These are phyloP conservation scores for Tilletia setariae DNA, from an alignment of 1,284 basidiomycete species.

Conservation along the genomic window DNA sequence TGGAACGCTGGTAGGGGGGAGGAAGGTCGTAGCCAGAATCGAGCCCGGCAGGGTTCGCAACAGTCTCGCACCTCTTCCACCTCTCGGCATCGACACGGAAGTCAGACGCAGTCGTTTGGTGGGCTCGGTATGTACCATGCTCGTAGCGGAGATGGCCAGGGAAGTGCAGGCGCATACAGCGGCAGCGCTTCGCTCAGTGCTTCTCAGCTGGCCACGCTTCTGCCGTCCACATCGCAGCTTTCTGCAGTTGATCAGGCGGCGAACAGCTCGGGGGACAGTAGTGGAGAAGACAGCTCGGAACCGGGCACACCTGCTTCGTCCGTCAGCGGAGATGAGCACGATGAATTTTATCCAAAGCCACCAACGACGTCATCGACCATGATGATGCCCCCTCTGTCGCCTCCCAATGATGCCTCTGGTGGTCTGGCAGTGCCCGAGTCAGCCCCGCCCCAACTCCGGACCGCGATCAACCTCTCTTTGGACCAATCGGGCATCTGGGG, in stretches of 20 bases:
- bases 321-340: not conserved
- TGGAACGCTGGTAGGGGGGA: no score
- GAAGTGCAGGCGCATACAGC: constrained; percentile 10
- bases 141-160: not conserved
- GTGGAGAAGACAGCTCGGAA: constrained; percentile 35
- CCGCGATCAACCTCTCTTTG: constrained; percentile 22
- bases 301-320: constrained; percentile 42
- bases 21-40: no score
- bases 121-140: not conserved
- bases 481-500: constrained; percentile 24
- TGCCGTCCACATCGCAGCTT: constrained; percentile 3
- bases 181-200: not conserved
- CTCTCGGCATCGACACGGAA: no score
- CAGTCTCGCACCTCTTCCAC: no score
- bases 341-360: constrained; percentile 12
- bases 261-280: constrained; percentile 37
- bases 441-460: constrained; percentile 25
- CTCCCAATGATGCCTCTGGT: constrained; percentile 20
- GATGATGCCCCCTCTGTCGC: not conserved
- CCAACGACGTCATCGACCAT: not conserved
- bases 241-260: not conserved
- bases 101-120: not conserved
- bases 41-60: no score
- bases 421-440: constrained; percentile 25
- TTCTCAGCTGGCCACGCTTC: constrained; percentile 9